phyloP scores from a whole-genome alignment of 805 yeast genomes.

The Jamesozyma rosinii region DNA sequence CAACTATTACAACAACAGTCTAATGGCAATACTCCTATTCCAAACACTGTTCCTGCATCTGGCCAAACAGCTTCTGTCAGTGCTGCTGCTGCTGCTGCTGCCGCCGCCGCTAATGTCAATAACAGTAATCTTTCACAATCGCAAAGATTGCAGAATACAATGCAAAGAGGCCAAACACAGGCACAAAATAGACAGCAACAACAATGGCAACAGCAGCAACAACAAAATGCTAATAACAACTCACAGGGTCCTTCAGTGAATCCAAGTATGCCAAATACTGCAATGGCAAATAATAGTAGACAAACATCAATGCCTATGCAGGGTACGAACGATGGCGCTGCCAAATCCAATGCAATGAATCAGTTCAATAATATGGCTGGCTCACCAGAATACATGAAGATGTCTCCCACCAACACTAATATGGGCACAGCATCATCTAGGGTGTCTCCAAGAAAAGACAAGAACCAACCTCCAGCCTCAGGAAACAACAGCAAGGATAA shows the following conservation, averaged over 20 bases:
- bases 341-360: neutral
- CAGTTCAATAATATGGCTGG: neutral
- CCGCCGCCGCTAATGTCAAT: constrained; percentile 8
- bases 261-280: neutral
- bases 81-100: constrained; percentile 5
- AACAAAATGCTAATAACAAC: neutral
- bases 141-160: constrained; percentile 10
- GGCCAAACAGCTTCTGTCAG: constrained; percentile 1
- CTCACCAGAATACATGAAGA: constrained; percentile 3
- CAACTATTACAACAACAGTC: constrained; percentile 17
- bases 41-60: neutral
- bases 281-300: neutral
- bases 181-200: constrained; percentile 24
- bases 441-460: constrained; percentile 7
- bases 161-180: constrained; percentile 8
- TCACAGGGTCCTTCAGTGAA: neutral
- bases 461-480: neutral
- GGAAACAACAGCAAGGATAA: neutral
- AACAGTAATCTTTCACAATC: constrained; percentile 6
- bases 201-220: constrained; percentile 19
- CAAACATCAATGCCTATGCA: constrained; percentile 1
- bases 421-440: neutral
- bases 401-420: neutral
- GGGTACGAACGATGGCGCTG: neutral
- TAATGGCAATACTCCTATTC: neutral